phyloP scores from a whole-genome alignment of 257 asterid species.

The Fraxinus americana region DNA sequence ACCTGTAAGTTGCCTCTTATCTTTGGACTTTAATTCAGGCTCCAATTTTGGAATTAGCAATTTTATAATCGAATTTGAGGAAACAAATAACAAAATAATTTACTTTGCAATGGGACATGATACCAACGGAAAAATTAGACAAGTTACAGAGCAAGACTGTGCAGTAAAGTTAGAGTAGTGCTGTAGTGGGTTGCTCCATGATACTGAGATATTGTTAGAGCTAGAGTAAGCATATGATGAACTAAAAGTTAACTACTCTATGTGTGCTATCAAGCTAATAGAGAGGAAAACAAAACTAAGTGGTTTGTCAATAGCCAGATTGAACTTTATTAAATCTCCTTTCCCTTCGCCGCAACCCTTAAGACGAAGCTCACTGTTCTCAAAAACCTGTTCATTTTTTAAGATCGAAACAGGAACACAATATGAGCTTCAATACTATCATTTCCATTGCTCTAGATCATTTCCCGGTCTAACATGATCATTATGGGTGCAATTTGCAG shows the following conservation, averaged over 20 bases:
- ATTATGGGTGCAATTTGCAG: constrained; percentile 52
- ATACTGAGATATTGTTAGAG: constrained; percentile 8
- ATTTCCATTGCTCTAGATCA: not conserved
- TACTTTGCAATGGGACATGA: not conserved
- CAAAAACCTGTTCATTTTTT: not conserved
- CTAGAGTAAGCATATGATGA: constrained; percentile 10
- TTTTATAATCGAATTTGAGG: not conserved
- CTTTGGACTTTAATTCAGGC: not conserved
- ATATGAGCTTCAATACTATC: not conserved
- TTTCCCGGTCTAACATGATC: constrained; percentile 17
- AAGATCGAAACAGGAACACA: constrained; percentile 2
- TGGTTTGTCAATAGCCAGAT: constrained; percentile 11
- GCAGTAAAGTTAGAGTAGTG: not conserved
- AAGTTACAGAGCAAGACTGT: not conserved
- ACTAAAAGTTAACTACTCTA: not conserved
- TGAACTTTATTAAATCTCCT: not conserved
- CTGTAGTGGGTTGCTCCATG: constrained; percentile 9
- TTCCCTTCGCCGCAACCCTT: not conserved
- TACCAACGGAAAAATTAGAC: not conserved
- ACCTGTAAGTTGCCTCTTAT: constrained; percentile 67
- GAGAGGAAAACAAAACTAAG: constrained; percentile 7
- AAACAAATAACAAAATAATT: not conserved
- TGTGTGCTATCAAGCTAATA: constrained; percentile 6
- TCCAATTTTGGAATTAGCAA: not conserved
- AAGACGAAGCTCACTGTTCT: constrained; percentile 12